Conservation (phyloP, 768 basidiomycete genomes). For the Exsudoporus frostii region DNA sequence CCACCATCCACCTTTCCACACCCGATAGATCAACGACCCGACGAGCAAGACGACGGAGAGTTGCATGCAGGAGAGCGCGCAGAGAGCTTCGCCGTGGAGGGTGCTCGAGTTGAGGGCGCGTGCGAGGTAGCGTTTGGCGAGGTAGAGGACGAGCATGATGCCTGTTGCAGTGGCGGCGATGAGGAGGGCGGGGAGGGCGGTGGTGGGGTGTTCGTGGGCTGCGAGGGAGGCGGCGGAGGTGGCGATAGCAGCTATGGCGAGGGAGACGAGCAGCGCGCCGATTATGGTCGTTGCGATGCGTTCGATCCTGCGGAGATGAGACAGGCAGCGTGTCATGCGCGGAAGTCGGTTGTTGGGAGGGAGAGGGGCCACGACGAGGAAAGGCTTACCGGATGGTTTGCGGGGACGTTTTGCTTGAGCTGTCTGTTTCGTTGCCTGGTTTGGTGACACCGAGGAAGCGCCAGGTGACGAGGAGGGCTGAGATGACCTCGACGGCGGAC, state of each 20-base stretch:
- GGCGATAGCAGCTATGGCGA: constrained; percentile 35
- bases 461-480: constrained; percentile 44
- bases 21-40: constrained; percentile 36
- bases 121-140: constrained; percentile 43
- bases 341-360: no score
- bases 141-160: constrained; percentile 41
- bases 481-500: constrained; percentile 45
- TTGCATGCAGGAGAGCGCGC: constrained; percentile 42
- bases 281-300: constrained; percentile 35
- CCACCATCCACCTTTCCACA: constrained; percentile 47
- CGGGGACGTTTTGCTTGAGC: neutral
- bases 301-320: constrained; percentile 30
- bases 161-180: constrained; percentile 40
- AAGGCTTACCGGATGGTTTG: constrained; percentile 12
- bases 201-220: constrained; percentile 34
- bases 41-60: constrained; percentile 42
- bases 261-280: constrained; percentile 35
- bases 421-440: constrained; percentile 34
- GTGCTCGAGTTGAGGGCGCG: constrained; percentile 40
- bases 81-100: constrained; percentile 43
- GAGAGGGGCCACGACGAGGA: no score
- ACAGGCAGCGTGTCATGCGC: no score
- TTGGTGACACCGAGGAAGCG: constrained; percentile 34
- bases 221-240: constrained; percentile 36
- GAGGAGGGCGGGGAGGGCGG: constrained; percentile 40